phyloP scores from a whole-genome alignment of 768 basidiomycete genomes.

The Rhodotorula toruloides region DNA sequence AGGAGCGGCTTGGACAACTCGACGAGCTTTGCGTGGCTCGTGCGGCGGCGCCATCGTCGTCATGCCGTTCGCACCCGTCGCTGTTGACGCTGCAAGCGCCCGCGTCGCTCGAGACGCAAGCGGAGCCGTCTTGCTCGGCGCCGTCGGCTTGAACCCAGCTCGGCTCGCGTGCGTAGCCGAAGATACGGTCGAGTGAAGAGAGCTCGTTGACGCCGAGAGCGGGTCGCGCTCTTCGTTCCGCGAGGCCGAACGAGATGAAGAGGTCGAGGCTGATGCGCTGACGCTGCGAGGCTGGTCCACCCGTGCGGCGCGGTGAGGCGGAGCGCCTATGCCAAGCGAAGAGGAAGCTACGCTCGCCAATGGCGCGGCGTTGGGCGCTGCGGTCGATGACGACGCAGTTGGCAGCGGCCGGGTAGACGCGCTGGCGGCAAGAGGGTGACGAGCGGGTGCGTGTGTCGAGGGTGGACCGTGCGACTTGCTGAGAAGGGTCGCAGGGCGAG shows the following conservation, averaged over 20 bases:
- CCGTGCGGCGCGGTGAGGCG: constrained; percentile 7
- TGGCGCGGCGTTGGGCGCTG: not conserved
- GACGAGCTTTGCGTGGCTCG: constrained; percentile 11
- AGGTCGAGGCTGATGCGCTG: not conserved
- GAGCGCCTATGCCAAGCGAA: not conserved
- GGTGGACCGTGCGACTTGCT: constrained; percentile 7
- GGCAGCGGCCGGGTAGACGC: not conserved
- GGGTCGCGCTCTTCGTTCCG: constrained; percentile 13
- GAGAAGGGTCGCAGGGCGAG: not conserved
- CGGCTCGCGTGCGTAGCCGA: not conserved
- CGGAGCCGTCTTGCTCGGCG: not conserved
- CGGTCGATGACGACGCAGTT: not conserved
- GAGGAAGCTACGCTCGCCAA: not conserved
- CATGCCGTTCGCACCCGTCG: not conserved
- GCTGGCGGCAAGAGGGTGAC: not conserved
- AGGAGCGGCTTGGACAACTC: constrained; percentile 1
- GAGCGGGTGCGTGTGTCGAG: not conserved
- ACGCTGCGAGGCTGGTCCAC: not conserved
- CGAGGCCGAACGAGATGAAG: constrained; percentile 14
- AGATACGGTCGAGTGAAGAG: not conserved
- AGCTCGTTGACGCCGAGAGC: constrained; percentile 5
- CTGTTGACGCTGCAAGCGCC: not conserved
- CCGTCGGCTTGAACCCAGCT: constrained; percentile 21
- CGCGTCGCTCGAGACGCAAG: not conserved
- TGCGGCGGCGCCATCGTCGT: not conserved